Evolutionary conservation across 2,329 filamentous ascomycete genomes (phyloP).

Genomic region (Nigrospora oryzae): DNA sequence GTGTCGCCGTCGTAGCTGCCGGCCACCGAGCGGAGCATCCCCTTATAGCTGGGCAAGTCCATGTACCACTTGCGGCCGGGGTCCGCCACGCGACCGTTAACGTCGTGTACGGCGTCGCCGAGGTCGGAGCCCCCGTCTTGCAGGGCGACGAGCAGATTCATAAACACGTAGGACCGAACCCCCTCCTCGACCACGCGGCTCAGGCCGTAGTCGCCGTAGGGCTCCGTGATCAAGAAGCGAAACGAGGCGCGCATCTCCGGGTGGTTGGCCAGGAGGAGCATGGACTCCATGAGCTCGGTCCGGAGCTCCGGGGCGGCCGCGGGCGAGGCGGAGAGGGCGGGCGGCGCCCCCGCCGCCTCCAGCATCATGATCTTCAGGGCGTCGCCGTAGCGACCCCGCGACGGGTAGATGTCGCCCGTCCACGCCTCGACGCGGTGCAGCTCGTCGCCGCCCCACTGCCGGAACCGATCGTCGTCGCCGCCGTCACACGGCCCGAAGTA

Average conservation of each 20-base stretch:
- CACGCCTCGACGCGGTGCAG: not conserved
- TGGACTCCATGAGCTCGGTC: not conserved
- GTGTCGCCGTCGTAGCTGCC: not conserved
- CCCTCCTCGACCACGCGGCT: not conserved
- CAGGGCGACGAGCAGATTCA: not conserved
- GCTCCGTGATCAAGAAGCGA: not conserved
- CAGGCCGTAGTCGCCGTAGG: not conserved
- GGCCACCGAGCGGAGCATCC: not conserved
- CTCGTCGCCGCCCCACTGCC: not conserved
- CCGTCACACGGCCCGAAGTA: not conserved
- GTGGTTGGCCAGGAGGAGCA: not conserved
- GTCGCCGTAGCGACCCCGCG: not conserved
- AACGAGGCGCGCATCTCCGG: not conserved
- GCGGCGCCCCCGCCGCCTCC: not conserved
- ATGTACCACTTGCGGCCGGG: not conserved
- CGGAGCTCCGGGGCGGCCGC: not conserved
- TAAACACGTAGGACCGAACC: not conserved
- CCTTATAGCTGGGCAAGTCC: not conserved
- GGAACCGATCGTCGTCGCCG: not conserved
- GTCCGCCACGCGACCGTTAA: not conserved
- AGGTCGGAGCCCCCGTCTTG: not conserved
- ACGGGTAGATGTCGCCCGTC: not conserved
- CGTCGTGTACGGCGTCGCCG: not conserved
- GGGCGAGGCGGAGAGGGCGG: not conserved
- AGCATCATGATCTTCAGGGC: not conserved